These are phyloP conservation scores for Tulasnella calospora DNA, from an alignment of 768 basidiomycete genomes.

Conservation along the genomic window DNA sequence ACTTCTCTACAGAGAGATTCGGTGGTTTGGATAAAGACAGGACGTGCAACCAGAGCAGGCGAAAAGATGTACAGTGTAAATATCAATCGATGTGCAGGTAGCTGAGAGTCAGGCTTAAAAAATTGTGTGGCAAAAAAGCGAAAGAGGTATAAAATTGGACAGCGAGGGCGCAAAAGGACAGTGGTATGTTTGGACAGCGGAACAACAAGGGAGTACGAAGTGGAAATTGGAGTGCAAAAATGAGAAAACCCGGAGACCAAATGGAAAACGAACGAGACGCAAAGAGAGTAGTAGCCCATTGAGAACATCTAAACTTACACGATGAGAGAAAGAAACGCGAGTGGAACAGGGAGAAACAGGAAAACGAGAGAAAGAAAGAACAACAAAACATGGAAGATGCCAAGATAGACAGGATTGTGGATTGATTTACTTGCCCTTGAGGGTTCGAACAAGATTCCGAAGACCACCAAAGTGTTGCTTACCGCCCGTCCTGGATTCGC, in stretches of 20 bases:
- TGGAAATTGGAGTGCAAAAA: not conserved
- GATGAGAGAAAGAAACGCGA: not conserved
- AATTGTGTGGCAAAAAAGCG: not conserved
- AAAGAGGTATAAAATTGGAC: not conserved
- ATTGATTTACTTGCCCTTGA: conserved; percentile 37
- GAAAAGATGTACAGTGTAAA: conserved; percentile 12
- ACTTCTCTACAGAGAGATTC: conserved; percentile 1
- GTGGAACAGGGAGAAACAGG: no score
- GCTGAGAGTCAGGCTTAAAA: not conserved
- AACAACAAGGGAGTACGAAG: conserved; percentile 3
- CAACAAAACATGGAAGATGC: not conserved
- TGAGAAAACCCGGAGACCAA: not conserved
- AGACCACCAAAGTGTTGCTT: conserved; percentile 48
- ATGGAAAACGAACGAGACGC: not conserved
- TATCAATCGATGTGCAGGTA: not conserved
- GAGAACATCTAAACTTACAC: not conserved
- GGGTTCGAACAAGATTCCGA: conserved; percentile 46
- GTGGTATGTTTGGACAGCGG: not conserved
- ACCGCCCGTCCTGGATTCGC: conserved; percentile 31
- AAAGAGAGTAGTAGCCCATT: conserved; percentile 8
- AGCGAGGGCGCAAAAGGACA: conserved; percentile 1
- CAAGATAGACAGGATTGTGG: not conserved
- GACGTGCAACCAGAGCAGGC: not conserved
- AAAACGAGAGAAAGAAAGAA: not conserved
- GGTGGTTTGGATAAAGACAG: not conserved